phyloP scores from a whole-genome alignment of 2,329 filamentous ascomycete species.

The Alternaria tenuissima region DNA sequence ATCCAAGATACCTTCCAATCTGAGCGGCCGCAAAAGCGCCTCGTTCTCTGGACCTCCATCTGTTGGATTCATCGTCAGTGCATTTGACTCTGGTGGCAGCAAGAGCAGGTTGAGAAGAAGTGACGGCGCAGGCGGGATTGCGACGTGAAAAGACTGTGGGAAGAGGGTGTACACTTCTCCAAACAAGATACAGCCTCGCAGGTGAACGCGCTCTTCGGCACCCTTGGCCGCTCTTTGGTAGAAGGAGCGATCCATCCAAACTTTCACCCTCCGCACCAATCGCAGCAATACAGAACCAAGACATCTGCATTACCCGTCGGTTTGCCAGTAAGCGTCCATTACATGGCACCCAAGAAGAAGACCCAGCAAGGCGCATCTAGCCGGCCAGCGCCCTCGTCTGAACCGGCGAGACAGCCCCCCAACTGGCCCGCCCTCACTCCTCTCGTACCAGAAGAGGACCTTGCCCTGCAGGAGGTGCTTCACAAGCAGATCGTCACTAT shows the following conservation, averaged over 20 bases:
- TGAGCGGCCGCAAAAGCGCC: neutral
- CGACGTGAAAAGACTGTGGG: neutral
- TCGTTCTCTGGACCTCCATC: neutral
- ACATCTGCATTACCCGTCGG: neutral
- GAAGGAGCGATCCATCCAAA: constrained; percentile 7
- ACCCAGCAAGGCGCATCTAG: constrained; percentile 14
- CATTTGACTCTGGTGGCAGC: neutral
- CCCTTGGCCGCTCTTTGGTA: constrained; percentile 3
- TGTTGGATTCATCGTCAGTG: neutral
- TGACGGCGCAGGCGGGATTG: neutral
- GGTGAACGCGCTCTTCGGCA: neutral
- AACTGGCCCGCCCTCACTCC: constrained; percentile 79
- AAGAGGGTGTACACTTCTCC: neutral
- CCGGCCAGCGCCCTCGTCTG: constrained; percentile 4
- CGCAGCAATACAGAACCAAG: neutral
- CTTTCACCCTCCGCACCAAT: neutral
- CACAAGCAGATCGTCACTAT: constrained; percentile 75
- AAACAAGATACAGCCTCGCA: neutral
- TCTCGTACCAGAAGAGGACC: constrained; percentile 69
- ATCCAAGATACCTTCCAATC: neutral
- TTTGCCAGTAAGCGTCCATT: neutral
- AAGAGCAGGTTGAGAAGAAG: neutral
- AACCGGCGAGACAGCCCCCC: constrained; percentile 46
- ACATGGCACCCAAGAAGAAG: constrained; percentile 47
- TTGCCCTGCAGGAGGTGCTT: constrained; percentile 67